Conservation (phyloP, 495 filamentous ascomycete species). For the Hypomontagnella submonticulosa region DNA sequence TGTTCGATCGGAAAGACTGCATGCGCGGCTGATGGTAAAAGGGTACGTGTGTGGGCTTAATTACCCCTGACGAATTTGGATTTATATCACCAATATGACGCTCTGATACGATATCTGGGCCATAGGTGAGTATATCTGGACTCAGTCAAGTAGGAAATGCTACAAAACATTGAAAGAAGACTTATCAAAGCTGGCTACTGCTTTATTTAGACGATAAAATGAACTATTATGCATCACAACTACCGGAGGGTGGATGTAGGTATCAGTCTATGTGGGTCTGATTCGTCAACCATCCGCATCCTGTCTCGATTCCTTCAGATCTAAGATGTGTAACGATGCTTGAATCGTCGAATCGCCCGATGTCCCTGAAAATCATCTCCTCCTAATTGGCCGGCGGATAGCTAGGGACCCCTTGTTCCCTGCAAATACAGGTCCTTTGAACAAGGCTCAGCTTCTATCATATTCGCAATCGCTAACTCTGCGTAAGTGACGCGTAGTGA, state of each 20-base stretch:
- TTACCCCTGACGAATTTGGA: too few relatives aligned
- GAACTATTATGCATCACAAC: conserved; percentile 21
- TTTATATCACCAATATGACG: too few relatives aligned
- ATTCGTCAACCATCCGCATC: conserved; percentile 36
- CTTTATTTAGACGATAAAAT: neutral
- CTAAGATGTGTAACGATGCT: conserved; percentile 17
- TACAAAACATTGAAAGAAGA: conserved; percentile 5
- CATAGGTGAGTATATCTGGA: too few relatives aligned
- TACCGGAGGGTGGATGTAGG: conserved; percentile 20
- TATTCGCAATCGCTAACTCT: conserved; percentile 25
- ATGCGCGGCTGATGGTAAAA: too few relatives aligned
- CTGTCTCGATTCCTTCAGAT: conserved; percentile 23
- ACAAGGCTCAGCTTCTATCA: conserved; percentile 28
- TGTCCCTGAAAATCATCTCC: conserved; percentile 14
- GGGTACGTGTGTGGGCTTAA: too few relatives aligned
- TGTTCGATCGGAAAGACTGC: too few relatives aligned
- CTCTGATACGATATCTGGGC: too few relatives aligned
- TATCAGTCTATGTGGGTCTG: conserved; percentile 33
- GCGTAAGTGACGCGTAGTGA: conserved; percentile 37
- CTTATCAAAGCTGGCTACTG: neutral
- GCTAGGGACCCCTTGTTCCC: conserved; percentile 14
- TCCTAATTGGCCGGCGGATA: conserved; percentile 8
- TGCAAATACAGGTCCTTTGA: conserved; percentile 1
- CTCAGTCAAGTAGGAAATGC: neutral
- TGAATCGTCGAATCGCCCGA: conserved; percentile 30